These are phyloP conservation scores for Xylaria telfairii DNA, from an alignment of 495 filamentous ascomycete genomes.

Conservation along the genomic window DNA sequence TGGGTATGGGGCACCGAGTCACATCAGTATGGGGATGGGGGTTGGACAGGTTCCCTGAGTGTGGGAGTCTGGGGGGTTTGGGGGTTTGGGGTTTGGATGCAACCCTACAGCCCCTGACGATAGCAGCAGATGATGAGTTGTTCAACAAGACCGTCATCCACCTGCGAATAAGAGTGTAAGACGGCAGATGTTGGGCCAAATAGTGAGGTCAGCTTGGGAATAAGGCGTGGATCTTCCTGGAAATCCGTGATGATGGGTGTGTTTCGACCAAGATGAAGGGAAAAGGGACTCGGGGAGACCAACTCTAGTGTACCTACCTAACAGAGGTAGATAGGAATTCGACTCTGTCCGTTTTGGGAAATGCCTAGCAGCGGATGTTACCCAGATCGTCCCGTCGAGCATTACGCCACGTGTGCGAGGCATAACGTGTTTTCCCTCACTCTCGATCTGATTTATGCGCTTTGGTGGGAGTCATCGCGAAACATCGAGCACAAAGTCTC, in stretches of 20 bases:
- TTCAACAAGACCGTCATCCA: conserved; percentile 12
- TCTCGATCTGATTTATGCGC: background rate
- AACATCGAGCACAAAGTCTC: background rate
- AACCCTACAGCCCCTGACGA: conserved; percentile 25
- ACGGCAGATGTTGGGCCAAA: background rate
- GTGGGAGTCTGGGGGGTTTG: conserved; percentile 9
- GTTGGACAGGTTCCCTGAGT: background rate
- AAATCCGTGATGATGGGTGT: background rate
- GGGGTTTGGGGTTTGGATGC: conserved; percentile 12
- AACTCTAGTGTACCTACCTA: background rate
- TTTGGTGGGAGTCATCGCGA: background rate
- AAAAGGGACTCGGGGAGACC: background rate
- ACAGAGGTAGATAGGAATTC: background rate
- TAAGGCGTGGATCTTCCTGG: background rate
- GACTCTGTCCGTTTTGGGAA: conserved; percentile 18
- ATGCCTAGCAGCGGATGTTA: conserved; percentile 20
- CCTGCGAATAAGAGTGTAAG: conserved; percentile 11
- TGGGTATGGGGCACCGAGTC: conserved; percentile 11
- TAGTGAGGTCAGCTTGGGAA: conserved; percentile 21
- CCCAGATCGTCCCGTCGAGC: conserved; percentile 20
- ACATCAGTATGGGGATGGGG: background rate
- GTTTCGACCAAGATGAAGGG: background rate
- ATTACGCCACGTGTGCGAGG: conserved; percentile 26
- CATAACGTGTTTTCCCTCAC: conserved; percentile 2
- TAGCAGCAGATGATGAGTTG: conserved; percentile 27